A percentile compares a stretch with the other conserved stretches of the same genome.
Conservation (phyloP, 2,329 filamentous ascomycete genomes). For the Zasmidium cellare region DNA sequence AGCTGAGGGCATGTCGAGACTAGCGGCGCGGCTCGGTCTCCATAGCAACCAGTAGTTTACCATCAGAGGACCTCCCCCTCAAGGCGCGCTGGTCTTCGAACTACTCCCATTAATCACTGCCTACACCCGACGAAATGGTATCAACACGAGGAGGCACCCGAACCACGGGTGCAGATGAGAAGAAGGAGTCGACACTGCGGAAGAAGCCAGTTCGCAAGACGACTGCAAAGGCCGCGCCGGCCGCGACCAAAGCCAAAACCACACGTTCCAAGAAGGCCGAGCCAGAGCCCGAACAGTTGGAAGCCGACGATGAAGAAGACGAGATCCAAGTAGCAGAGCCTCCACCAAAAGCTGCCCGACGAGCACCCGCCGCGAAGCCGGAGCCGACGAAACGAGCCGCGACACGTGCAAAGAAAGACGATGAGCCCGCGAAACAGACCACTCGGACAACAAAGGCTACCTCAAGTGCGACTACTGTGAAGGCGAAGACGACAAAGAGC, state of each 20-base stretch:
- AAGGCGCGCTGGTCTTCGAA: too few species aligned
- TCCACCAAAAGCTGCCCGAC: background rate
- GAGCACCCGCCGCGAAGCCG: background rate
- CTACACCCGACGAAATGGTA: slow-evolving; percentile 28
- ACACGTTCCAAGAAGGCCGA: slow-evolving; percentile 24
- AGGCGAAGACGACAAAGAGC: slow-evolving; percentile 8
- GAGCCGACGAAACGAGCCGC: slow-evolving; percentile 11
- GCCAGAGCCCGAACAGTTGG: slow-evolving; percentile 8
- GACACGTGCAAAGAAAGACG: slow-evolving; percentile 15
- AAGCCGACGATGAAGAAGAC: slow-evolving; percentile 15
- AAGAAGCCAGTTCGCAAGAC: slow-evolving; percentile 38
- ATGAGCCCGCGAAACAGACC: slow-evolving; percentile 3
- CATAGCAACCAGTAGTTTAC: too few species aligned
- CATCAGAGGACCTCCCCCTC: too few species aligned
- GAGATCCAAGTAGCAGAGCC: slow-evolving; percentile 17
- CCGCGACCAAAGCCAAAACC: slow-evolving; percentile 12
- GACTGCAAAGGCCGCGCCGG: slow-evolving; percentile 24
- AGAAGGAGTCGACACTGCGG: slow-evolving; percentile 21
- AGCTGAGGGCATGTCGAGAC: too few species aligned
- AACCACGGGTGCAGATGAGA: slow-evolving; percentile 21
- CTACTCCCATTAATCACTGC: background rate
- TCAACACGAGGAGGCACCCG: slow-evolving; percentile 35
- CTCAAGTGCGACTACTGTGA: slow-evolving; percentile 2
- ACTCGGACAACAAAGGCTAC: slow-evolving; percentile 3
- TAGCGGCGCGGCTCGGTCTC: too few species aligned